Evolutionary conservation across 2,329 filamentous ascomycete genomes (phyloP).

Genomic region (Sclerotinia borealis): DNA sequence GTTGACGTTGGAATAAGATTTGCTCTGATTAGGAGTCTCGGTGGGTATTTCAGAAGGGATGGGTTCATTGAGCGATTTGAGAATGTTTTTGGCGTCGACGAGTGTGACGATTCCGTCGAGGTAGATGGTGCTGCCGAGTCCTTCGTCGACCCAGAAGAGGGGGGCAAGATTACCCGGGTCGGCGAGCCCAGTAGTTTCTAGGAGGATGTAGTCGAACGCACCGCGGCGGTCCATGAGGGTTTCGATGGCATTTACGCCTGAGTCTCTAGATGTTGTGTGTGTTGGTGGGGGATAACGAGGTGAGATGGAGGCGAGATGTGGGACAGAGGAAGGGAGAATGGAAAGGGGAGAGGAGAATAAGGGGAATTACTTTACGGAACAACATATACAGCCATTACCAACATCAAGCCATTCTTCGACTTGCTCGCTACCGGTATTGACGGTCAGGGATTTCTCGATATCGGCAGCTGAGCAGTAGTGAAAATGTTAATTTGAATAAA

Average conservation of each 20-base stretch:
- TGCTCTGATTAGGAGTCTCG: conserved; percentile 26
- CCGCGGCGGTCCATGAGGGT: conserved; percentile 91
- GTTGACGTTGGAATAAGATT: conserved; percentile 37
- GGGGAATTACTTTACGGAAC: conserved; percentile 73
- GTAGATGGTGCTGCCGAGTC: conserved; percentile 89
- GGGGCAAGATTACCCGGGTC: conserved; percentile 95
- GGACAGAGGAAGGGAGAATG: not conserved
- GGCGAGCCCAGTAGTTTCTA: conserved; percentile 92
- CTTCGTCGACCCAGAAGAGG: conserved; percentile 96
- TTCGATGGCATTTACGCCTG: conserved; percentile 90
- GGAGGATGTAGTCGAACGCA: conserved; percentile 92
- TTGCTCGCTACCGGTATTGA: conserved; percentile 75
- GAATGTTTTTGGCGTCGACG: conserved; percentile 89
- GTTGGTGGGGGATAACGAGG: not conserved
- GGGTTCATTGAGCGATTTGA: conserved; percentile 73
- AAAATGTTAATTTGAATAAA: not conserved
- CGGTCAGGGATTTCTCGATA: conserved; percentile 91
- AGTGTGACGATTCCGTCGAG: conserved; percentile 94
- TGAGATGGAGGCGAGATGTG: not conserved
- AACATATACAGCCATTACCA: conserved; percentile 95
- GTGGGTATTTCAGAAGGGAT: conserved; percentile 46
- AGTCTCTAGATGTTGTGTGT: conserved; percentile 53
- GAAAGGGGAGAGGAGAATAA: not conserved
- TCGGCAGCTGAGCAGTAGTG: conserved; percentile 55
- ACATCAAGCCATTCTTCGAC: conserved; percentile 94